Evolutionary conservation across 495 filamentous ascomycete species (phyloP).

Genomic region (Rusavskia elegans): DNA sequence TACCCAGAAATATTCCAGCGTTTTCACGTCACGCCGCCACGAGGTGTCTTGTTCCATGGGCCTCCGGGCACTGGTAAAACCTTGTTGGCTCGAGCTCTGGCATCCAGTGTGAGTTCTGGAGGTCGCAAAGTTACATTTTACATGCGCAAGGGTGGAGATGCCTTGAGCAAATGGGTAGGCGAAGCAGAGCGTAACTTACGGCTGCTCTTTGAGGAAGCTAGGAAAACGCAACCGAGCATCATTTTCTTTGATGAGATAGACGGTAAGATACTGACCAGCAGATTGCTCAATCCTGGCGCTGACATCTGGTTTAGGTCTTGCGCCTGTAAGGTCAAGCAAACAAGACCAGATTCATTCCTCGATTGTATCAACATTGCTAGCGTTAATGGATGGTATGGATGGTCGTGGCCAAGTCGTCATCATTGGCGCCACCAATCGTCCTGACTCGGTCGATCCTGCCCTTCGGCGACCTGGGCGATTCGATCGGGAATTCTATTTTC

Average conservation of each 20-base stretch:
- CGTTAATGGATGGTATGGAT: slow-evolving; percentile 99
- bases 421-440: slow-evolving; percentile 92
- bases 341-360: slow-evolving; percentile 98
- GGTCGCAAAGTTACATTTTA: slow-evolving; percentile 94
- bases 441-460: slow-evolving; percentile 94
- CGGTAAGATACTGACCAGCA: slow-evolving; percentile 29
- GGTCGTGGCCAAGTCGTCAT: slow-evolving; percentile 95
- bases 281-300: background rate
- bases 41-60: slow-evolving; percentile 91
- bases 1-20: slow-evolving; percentile 90
- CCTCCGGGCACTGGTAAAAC: slow-evolving; percentile 98
- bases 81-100: slow-evolving; percentile 76
- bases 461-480: slow-evolving; percentile 94
- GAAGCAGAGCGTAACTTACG: slow-evolving; percentile 92
- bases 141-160: slow-evolving; percentile 97
- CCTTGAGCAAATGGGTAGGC: slow-evolving; percentile 95
- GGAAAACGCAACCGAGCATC: slow-evolving; percentile 90
- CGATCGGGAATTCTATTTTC: slow-evolving; percentile 96
- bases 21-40: slow-evolving; percentile 82
- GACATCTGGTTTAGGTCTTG: slow-evolving; percentile 35
- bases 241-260: slow-evolving; percentile 99
- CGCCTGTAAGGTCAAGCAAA: slow-evolving; percentile 89
- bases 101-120: slow-evolving; percentile 62
- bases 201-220: slow-evolving; percentile 86
- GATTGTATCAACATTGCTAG: slow-evolving; percentile 87